Percentiles rank a stretch among this genome's conserved stretches.
phyloP scores from a whole-genome alignment of 257 asterid genomes.

The Nicotiana tabacum region DNA sequence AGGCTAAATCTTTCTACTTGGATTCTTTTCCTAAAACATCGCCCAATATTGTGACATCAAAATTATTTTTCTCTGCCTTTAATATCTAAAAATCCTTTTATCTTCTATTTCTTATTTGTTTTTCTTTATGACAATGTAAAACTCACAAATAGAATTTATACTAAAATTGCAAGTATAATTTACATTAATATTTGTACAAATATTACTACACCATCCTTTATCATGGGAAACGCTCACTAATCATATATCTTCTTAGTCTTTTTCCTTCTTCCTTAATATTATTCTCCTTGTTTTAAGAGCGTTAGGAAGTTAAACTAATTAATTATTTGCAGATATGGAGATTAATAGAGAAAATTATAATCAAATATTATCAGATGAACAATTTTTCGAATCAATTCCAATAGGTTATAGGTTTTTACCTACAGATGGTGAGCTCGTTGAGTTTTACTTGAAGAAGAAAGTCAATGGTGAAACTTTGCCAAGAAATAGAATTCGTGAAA shows the following conservation, averaged over 20 bases:
- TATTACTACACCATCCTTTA: not conserved
- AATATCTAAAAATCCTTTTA: not conserved
- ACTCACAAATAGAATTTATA: not conserved
- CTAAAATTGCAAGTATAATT: not conserved
- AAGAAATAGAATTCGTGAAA: conserved; percentile 5
- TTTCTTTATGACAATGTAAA: not conserved
- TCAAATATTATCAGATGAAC: not conserved
- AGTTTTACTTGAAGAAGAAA: conserved; percentile 9
- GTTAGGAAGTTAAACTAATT: not conserved
- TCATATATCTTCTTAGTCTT: too few relatives aligned
- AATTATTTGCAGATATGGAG: not conserved
- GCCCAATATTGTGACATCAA: not conserved
- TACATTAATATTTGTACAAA: not conserved
- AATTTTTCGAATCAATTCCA: not conserved
- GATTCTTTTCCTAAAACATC: too few relatives aligned
- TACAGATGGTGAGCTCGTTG: not conserved
- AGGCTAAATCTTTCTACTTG: not conserved
- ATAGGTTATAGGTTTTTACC: conserved; percentile 22
- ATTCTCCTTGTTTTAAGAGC: not conserved
- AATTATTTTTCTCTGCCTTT: not conserved
- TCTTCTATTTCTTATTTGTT: not conserved
- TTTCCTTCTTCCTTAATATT: not conserved
- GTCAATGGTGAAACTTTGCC: not conserved
- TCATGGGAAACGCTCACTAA: not conserved
- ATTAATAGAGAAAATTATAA: not conserved